A percentile compares a stretch with the other conserved stretches of the same genome.
Evolutionary conservation across 345 rosid genomes (phyloP).

Genomic region (Citrus sinensis): DNA sequence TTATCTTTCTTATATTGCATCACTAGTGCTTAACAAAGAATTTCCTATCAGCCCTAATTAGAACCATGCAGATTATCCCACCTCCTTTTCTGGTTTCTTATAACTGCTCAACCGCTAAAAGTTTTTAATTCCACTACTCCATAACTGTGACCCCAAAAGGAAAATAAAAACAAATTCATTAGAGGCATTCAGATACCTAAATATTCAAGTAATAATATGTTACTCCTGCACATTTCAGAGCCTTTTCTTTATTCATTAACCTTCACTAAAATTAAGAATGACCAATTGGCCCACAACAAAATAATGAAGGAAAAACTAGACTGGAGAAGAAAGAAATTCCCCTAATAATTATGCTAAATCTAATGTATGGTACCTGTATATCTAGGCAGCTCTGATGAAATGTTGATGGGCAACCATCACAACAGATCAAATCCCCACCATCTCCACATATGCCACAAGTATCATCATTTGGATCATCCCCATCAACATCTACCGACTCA

Average conservation of each 20-base stretch:
- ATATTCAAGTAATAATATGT: neutral
- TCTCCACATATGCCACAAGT: slow-evolving; percentile 97
- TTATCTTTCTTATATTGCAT: neutral
- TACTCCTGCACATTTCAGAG: neutral
- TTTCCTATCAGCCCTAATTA: neutral
- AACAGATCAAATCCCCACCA: slow-evolving; percentile 95
- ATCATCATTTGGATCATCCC: slow-evolving; percentile 96
- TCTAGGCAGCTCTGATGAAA: slow-evolving; percentile 86
- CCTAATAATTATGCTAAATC: neutral
- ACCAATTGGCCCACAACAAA: neutral
- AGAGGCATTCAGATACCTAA: neutral
- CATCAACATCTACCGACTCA: slow-evolving; percentile 54
- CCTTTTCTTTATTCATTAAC: neutral
- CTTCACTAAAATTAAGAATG: slow-evolving; percentile 1
- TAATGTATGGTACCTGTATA: slow-evolving; percentile 47
- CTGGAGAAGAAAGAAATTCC: neutral
- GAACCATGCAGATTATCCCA: neutral
- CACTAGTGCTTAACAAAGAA: neutral
- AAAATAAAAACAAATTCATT: neutral
- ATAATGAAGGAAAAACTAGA: neutral
- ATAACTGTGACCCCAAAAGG: neutral
- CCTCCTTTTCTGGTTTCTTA: neutral
- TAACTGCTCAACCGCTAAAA: neutral
- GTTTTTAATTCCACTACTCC: neutral
- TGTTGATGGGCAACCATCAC: slow-evolving; percentile 97